phyloP scores from a whole-genome alignment of 257 asterid genomes.

The Paraleonurus japonicus region DNA sequence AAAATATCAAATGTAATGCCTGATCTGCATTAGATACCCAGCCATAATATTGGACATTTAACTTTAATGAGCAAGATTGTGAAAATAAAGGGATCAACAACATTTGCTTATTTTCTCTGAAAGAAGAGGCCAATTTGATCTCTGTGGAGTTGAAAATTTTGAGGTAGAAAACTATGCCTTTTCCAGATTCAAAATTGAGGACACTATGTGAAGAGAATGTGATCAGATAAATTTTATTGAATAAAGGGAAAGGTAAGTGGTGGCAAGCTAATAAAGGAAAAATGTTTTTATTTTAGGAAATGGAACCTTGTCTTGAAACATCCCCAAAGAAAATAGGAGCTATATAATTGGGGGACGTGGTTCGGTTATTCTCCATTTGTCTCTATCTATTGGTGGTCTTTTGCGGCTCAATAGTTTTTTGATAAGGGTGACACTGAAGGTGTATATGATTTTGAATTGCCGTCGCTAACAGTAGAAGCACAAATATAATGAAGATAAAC shows the following conservation, averaged over 20 bases:
- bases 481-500: conserved; percentile 17
- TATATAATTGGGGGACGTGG: neutral
- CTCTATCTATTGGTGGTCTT: too few relatives aligned
- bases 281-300: neutral
- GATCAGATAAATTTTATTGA: conserved; percentile 4
- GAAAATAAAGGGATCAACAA: neutral
- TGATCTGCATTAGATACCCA: conserved; percentile 48
- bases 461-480: conserved; percentile 1
- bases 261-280: neutral
- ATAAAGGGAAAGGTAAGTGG: neutral
- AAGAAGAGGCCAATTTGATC: neutral
- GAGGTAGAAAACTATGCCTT: conserved; percentile 8
- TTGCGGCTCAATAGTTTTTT: too few relatives aligned
- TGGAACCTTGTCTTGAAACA: conserved; percentile 6
- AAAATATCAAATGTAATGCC: conserved; percentile 36
- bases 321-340: neutral
- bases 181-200: conserved; percentile 6
- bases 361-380: too few relatives aligned
- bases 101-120: neutral
- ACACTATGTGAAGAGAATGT: conserved; percentile 15
- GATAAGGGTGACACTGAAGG: too few relatives aligned
- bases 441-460: neutral
- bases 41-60: conserved; percentile 25
- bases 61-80: neutral
- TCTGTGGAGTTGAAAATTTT: neutral